These are phyloP conservation scores for Prunus persica DNA, from an alignment of 306 rosid species.

Conservation along the genomic window DNA sequence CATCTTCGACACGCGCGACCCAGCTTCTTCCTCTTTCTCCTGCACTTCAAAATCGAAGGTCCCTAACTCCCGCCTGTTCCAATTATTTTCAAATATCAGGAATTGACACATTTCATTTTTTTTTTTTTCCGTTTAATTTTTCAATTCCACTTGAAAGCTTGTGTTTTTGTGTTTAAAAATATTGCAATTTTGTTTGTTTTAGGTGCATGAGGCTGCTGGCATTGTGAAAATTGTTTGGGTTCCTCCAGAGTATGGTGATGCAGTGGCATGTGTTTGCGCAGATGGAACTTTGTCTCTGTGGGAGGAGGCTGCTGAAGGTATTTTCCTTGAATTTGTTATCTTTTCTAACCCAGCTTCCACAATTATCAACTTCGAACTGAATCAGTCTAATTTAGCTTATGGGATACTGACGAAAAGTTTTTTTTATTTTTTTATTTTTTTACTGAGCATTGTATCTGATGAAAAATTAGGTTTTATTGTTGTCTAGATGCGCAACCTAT, in stretches of 20 bases:
- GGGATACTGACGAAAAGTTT: neutral
- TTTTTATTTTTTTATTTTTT: neutral
- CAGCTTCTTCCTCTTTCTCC: slow-evolving; percentile 57
- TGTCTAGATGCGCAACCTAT: slow-evolving; percentile 62
- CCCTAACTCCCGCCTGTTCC: neutral
- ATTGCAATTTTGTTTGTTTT: neutral
- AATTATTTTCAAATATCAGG: neutral
- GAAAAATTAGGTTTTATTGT: neutral
- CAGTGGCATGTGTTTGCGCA: slow-evolving; percentile 62
- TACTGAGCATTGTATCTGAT: neutral
- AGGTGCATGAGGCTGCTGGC: slow-evolving; percentile 54
- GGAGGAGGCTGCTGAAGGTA: slow-evolving; percentile 88
- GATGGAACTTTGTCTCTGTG: slow-evolving; percentile 68
- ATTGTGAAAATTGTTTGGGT: slow-evolving; percentile 71
- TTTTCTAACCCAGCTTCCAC: neutral
- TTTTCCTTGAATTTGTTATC: neutral
- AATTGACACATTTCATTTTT: neutral
- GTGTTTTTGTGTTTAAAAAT: neutral
- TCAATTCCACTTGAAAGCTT: neutral
- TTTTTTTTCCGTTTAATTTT: neutral
- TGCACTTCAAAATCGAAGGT: slow-evolving; percentile 65
- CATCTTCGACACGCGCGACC: slow-evolving; percentile 59
- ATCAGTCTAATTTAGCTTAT: neutral
- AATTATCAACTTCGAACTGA: neutral
- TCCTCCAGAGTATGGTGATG: slow-evolving; percentile 84